A percentile compares a stretch with the other conserved stretches of the same genome.
These are phyloP conservation scores for Agrocybe chaxingu DNA, from an alignment of 768 basidiomycete genomes.

Conservation along the genomic window DNA sequence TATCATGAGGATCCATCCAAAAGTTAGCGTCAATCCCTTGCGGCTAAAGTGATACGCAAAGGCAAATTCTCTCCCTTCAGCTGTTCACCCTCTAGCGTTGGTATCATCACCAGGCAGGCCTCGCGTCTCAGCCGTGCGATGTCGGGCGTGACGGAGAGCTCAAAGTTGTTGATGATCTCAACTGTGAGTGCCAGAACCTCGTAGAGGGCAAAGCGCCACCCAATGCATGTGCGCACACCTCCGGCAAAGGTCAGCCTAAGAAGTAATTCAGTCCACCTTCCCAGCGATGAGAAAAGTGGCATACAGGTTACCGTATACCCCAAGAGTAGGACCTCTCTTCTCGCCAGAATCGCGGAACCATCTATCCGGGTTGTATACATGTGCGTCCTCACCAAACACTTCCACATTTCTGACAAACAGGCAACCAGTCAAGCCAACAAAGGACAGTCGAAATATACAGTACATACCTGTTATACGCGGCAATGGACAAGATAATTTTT, in stretches of 20 bases:
- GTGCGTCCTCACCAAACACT: constrained; percentile 56
- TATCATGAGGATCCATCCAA: neutral
- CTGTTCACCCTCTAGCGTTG: constrained; percentile 42
- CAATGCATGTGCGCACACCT: constrained; percentile 45
- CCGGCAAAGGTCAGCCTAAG: constrained; percentile 45
- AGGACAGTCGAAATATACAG: neutral
- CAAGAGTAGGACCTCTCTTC: constrained; percentile 37
- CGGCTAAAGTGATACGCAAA: constrained; percentile 33
- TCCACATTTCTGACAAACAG: constrained; percentile 34
- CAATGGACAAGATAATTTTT: constrained; percentile 49
- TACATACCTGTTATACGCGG: constrained; percentile 50
- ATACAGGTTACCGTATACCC: constrained; percentile 48
- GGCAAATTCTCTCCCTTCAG: constrained; percentile 43
- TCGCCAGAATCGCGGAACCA: constrained; percentile 41
- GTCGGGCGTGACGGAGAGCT: constrained; percentile 43
- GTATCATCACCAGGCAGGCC: constrained; percentile 45
- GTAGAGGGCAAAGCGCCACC: constrained; percentile 49
- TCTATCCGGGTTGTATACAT: constrained; percentile 51
- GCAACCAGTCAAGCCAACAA: neutral
- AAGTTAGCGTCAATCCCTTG: constrained; percentile 24
- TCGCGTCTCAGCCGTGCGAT: constrained; percentile 38
- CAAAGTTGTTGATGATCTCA: constrained; percentile 58
- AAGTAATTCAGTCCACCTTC: neutral
- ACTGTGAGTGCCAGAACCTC: constrained; percentile 58
- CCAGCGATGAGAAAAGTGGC: constrained; percentile 6